Evolutionary conservation across 768 basidiomycete species (phyloP), one percentile per base, ranked within the genome.

Genomic region (Boletus vinaceobasis): DNA sequence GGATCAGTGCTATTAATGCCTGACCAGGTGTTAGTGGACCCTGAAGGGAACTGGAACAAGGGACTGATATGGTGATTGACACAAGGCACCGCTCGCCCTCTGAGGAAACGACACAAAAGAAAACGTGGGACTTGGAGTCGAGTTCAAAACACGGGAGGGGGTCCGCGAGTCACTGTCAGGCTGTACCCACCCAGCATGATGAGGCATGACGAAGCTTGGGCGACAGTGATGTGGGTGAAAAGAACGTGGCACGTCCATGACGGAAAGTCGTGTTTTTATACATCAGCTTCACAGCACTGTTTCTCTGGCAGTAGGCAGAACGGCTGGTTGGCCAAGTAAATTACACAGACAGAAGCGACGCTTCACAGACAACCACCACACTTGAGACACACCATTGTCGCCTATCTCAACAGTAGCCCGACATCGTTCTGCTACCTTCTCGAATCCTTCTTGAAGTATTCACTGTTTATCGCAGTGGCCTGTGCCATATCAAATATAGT

Each of bases 401-500:
- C 48, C 40, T 46, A 21, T 23, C 32, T 27, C 32, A 29, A 26
- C 32, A 37, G 27, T 10, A 35, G 31, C 39, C 21, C 40, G 44
- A 42, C 43, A 33, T 14, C 23, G 43, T 43, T 48, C 55, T 33
- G 53, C 59, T 69, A 71, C 48, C 71, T 74, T 70, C 63, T 72
- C 51, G 69, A 57, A 49, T 81, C 76, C 64, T 78, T 80, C 76
- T 81, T 87, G 77, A 90, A 98, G 66, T 90, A 97, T 9, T 76
- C 61, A 67, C 87, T 94, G 68, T 88, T 93, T 58, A 97, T 90
- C n/a, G 85, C 91, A 3, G 86, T 84, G 11, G 84, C 86, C 64
- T 93, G 87, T 35, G 88, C 75, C 71, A 93, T 80, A 66, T 92
- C 90, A 74, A 96, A 98, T 33, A 96, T 71, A 5, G 87, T 84